Evolutionary conservation across 1,139 yeast species (phyloP), one percentile per base, ranked within the genome.

Genomic region (Candida glucosophila): DNA sequence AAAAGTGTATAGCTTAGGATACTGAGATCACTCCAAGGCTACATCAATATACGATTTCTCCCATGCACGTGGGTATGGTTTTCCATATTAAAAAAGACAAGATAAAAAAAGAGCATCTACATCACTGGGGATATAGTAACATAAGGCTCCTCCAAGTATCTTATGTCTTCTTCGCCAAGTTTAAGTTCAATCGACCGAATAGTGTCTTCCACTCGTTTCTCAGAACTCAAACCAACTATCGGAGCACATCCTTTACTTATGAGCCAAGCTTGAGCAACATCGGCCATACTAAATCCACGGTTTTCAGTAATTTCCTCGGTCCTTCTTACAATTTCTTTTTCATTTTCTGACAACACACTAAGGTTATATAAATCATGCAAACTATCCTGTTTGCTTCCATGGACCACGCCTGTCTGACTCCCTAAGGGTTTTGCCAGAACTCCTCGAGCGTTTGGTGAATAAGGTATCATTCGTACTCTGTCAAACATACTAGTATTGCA

Each of bases 211-310:
- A 76, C 61, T 34, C 81, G 55, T 34, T 55, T 59, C 6, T 50
- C 51, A 15, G 63, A 60, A 33, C 51, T 62, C 27, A 76, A 43
- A 1, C 82, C 83, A 8, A 76, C 66, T 35, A 75, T 69, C 3
- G 78, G 77, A 19, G 41, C 30, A 6, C 53, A 41, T 5, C 77
- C 78, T 41, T 73, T 73, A 22, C 53, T 32, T 6, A 73, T 32
- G 4, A 58, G 57, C 77, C 79, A 76, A 3, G 77, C 72, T 7
- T 66, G 55, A 3, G 79, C 59, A 9, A 75, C 46, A 12, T 52
- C 52, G 1, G 77, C 72, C 79, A 73, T 74, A 6, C 67, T 44
- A 12, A 55, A 58, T 10, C 46, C 49, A 24, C 52, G 45, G 35
- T 62, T 62, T 35, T 54, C 51, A 8, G 80, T 61, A 4, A 76